Evolutionary conservation across 371 early-diverging fungal genomes (phyloP).

Genomic region (Apophysomyces variabilis): DNA sequence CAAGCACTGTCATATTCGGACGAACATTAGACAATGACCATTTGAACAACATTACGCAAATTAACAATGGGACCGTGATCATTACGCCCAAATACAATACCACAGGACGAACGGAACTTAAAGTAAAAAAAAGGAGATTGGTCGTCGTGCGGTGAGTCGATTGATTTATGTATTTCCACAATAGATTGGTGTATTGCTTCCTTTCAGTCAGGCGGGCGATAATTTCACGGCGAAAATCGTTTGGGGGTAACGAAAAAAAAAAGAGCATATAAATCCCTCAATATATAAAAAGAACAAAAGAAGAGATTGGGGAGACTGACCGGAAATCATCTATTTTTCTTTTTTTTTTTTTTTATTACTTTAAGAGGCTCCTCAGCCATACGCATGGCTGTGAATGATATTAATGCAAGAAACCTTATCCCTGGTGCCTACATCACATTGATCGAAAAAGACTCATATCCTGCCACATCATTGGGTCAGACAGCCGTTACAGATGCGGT

Average conservation of each 20-base stretch:
- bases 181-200: constrained; percentile 51
- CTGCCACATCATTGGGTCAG: constrained; percentile 49
- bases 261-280: too few relatives aligned
- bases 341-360: constrained; percentile 1
- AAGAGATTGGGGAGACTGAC: too few relatives aligned
- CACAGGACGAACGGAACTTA: constrained; percentile 39
- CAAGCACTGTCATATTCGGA: constrained; percentile 34
- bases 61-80: constrained; percentile 44
- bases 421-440: constrained; percentile 62
- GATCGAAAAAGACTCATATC: constrained; percentile 67
- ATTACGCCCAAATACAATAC: constrained; percentile 47
- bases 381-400: constrained; percentile 62
- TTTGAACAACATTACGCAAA: constrained; percentile 40
- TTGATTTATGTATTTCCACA: neutral
- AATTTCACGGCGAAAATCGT: constrained; percentile 51
- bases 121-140: constrained; percentile 23
- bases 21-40: constrained; percentile 31
- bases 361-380: constrained; percentile 66
- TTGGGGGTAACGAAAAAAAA: constrained; percentile 42
- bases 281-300: too few relatives aligned
- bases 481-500: constrained; percentile 58
- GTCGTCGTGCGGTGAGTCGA: too few relatives aligned
- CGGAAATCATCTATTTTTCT: neutral
- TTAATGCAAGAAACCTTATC: constrained; percentile 55
- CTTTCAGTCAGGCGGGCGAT: constrained; percentile 49